phyloP scores from a whole-genome alignment of 768 basidiomycete genomes.

The Naganishia randhawae region DNA sequence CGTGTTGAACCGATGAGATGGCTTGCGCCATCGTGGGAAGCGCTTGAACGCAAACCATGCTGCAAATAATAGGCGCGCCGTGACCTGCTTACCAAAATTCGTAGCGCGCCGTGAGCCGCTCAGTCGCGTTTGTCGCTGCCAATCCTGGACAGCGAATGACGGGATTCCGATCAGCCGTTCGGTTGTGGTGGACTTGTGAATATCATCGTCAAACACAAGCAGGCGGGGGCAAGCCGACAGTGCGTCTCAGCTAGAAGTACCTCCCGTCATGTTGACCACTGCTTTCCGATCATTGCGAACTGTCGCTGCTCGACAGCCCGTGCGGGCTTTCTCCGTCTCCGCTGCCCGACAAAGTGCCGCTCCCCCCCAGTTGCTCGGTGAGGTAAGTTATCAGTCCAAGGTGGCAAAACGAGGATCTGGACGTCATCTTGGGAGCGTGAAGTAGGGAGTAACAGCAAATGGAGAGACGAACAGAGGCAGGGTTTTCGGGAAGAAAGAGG shows the following conservation, averaged over 20 bases:
- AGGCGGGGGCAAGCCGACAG: background rate
- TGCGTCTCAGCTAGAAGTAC: background rate
- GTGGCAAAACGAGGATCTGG: background rate
- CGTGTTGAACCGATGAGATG: background rate
- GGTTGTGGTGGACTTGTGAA: background rate
- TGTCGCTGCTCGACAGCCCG: slow-evolving; percentile 22
- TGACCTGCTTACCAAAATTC: slow-evolving; percentile 1
- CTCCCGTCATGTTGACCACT: slow-evolving; percentile 15
- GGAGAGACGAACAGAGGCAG: background rate
- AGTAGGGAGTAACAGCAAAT: background rate
- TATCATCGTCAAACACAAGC: too few species aligned
- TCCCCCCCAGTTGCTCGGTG: slow-evolving; percentile 47
- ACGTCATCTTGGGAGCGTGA: background rate
- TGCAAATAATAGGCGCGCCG: background rate
- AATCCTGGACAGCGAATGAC: slow-evolving; percentile 22
- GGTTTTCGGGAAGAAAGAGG: background rate
- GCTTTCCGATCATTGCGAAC: slow-evolving; percentile 26
- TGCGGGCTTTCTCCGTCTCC: slow-evolving; percentile 39
- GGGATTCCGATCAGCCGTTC: background rate
- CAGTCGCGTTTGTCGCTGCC: slow-evolving; percentile 15
- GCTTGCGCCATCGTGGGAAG: slow-evolving; percentile 24
- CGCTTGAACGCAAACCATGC: background rate
- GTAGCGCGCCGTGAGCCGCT: slow-evolving; percentile 18
- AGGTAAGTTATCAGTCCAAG: slow-evolving; percentile 25
- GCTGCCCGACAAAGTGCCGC: slow-evolving; percentile 36